Conservation (phyloP, 1,284 basidiomycete species). For the Earliella scabrosa region DNA sequence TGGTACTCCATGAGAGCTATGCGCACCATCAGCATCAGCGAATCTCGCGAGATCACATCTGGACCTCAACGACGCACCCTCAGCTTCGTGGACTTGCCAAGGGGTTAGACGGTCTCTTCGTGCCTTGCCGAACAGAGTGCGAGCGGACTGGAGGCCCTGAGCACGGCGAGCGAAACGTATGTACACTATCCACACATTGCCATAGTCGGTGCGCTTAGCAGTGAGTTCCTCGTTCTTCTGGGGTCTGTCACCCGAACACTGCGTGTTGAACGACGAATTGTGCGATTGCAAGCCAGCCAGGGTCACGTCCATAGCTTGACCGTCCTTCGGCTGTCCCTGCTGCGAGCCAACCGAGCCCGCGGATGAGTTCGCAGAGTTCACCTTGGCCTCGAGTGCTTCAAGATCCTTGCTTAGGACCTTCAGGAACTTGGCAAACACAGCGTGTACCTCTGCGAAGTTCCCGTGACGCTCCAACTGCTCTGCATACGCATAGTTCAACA, state of each 20-base stretch:
- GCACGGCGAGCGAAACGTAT: conserved; percentile 92
- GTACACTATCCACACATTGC: conserved; percentile 81
- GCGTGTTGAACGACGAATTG: conserved; percentile 45
- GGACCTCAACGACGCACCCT: conserved; percentile 59
- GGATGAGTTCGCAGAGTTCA: conserved; percentile 49
- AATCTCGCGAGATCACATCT: too few relatives aligned
- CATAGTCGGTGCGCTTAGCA: conserved; percentile 70
- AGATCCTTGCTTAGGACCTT: conserved; percentile 73
- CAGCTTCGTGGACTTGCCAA: conserved; percentile 95
- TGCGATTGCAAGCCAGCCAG: conserved; percentile 22
- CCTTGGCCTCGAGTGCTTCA: conserved; percentile 62
- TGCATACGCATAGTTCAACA: conserved; percentile 87
- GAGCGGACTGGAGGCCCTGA: conserved; percentile 81
- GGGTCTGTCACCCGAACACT: conserved; percentile 50
- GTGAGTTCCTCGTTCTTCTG: conserved; percentile 56
- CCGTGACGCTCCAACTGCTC: conserved; percentile 78
- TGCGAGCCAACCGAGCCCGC: conserved; percentile 34
- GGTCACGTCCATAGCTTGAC: conserved; percentile 15
- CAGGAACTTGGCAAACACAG: conserved; percentile 75
- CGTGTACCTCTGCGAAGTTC: conserved; percentile 71
- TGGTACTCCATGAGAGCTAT: conserved; percentile 97
- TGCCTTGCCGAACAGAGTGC: conserved; percentile 84
- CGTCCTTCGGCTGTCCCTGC: conserved; percentile 3
- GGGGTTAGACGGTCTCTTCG: conserved; percentile 85
- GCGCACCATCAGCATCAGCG: too few relatives aligned